Base-by-base conservation (phyloP, 2,329 filamentous ascomycete genomes). In the Fusarium equiseti region DNA sequence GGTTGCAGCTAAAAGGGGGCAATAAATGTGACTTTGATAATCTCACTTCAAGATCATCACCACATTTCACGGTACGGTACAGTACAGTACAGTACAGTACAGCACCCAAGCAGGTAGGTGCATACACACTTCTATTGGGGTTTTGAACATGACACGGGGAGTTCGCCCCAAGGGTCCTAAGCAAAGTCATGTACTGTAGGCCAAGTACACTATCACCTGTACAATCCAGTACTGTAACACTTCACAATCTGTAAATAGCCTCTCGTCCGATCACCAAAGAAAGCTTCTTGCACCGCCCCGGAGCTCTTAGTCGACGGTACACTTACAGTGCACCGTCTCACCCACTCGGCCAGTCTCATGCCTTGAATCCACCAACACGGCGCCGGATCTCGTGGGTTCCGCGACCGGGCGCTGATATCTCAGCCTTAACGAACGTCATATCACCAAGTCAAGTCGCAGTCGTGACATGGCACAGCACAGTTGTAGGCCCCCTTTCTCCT, bases 351-450 rank as follows among this genome's bases (percentile, higher is more conserved):
- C 63, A 66, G 43, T 55, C 54, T 66, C 54, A 55, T 48, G 40
- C 55, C 56, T 44, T 44, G 35, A 61, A 63, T 53, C 68, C 66
- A 59, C 59, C 53, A 63, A 38, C 48, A 59, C 63, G 63, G 68
- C 51, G 59, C 63, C 68, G 68, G 67, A 63, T 67, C 62, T 61
- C 62, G 18, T 56, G 40, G 18, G 51, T 59, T 64, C 68, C 63
- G 68, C 42, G 26, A 27, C 60, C 49, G 66, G 55, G 62, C 52
- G 48, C 68, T 71, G 53, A 63, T 48, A 50, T 51, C 40, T 65
- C 59, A 63, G 57, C 57, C 60, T 44, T 46, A 27, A 57, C 31
- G 40, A 42, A 74, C 55, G 62, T 73, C 72, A 70, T 71, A 58
- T 70, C 65, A 68, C 48, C 50, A 58, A 65, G 22, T 52, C 22